Percentiles rank a stretch among this genome's conserved stretches.
phyloP scores from a whole-genome alignment of 352 stramenopile genomes.

The Phytophthora cactorum region DNA sequence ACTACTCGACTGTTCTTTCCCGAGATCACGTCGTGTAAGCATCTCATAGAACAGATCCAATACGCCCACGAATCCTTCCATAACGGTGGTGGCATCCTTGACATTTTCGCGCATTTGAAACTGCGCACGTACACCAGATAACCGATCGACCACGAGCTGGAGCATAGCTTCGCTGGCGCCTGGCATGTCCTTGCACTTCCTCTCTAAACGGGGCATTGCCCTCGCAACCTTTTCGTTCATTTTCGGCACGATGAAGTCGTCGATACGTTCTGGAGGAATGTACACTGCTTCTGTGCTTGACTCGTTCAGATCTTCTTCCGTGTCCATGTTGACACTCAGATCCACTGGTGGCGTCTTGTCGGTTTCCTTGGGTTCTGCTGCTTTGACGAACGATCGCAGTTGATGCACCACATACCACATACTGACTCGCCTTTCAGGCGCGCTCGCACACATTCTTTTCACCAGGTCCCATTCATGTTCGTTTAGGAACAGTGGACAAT shows the following conservation, averaged over 20 bases:
- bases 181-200: slow-evolving; percentile 8
- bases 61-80: slow-evolving; percentile 25
- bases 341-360: slow-evolving; percentile 18
- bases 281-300: slow-evolving; percentile 8
- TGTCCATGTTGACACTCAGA: slow-evolving; percentile 27
- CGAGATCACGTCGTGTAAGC: slow-evolving; percentile 22
- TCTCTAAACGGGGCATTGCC: slow-evolving; percentile 23
- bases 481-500: slow-evolving; percentile 20
- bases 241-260: slow-evolving; percentile 33
- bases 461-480: slow-evolving; percentile 34
- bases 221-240: slow-evolving; percentile 32
- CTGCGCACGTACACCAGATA: slow-evolving; percentile 13
- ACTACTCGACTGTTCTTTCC: slow-evolving; percentile 19
- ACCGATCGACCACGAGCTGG: slow-evolving; percentile 18
- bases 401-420: slow-evolving; percentile 44
- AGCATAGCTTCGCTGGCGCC: slow-evolving; percentile 15
- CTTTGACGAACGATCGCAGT: slow-evolving; percentile 26
- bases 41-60: slow-evolving; percentile 29
- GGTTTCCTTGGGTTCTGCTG: background rate
- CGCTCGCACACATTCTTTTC: slow-evolving; percentile 29
- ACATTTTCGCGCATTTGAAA: slow-evolving; percentile 18
- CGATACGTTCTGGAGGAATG: slow-evolving; percentile 20
- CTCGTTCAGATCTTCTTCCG: slow-evolving; percentile 23
- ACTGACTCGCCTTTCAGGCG: slow-evolving; percentile 13
- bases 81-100: slow-evolving; percentile 17